These are phyloP conservation scores for Trichoderma gamsii DNA, from an alignment of 495 filamentous ascomycete species.

Conservation along the genomic window DNA sequence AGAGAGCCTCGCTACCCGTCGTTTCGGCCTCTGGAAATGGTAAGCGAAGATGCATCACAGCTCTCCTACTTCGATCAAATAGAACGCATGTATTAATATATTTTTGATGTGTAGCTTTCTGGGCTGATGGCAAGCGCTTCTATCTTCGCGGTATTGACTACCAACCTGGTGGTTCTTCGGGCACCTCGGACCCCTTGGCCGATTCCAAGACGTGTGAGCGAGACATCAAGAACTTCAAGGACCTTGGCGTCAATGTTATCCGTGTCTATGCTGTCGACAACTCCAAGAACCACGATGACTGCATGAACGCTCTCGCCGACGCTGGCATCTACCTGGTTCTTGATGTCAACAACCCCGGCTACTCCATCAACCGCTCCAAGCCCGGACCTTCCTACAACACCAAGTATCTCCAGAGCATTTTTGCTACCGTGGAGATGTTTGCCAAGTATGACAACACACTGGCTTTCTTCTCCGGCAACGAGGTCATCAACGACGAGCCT, in stretches of 20 bases:
- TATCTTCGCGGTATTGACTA: slow-evolving; percentile 95
- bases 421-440: slow-evolving; percentile 88
- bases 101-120: slow-evolving; percentile 59
- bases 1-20: slow-evolving; percentile 33
- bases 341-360: slow-evolving; percentile 58
- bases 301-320: slow-evolving; percentile 73
- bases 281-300: slow-evolving; percentile 71
- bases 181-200: slow-evolving; percentile 72
- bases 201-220: slow-evolving; percentile 65
- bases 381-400: slow-evolving; percentile 82
- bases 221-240: slow-evolving; percentile 77
- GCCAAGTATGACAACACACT: slow-evolving; percentile 82
- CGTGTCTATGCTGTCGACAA: slow-evolving; percentile 94
- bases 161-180: slow-evolving; percentile 83
- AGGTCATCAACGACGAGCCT: slow-evolving; percentile 80
- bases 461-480: slow-evolving; percentile 94
- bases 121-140: slow-evolving; percentile 74
- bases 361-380: slow-evolving; percentile 74
- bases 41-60: slow-evolving; percentile 20
- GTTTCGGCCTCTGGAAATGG: slow-evolving; percentile 46
- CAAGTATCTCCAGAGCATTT: slow-evolving; percentile 85
- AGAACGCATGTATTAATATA: slow-evolving; percentile 22
- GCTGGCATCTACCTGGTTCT: slow-evolving; percentile 90
- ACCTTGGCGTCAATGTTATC: slow-evolving; percentile 83
- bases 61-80: neutral